phyloP scores from a whole-genome alignment of 1,284 basidiomycete species.

The Sparassis latifolia region DNA sequence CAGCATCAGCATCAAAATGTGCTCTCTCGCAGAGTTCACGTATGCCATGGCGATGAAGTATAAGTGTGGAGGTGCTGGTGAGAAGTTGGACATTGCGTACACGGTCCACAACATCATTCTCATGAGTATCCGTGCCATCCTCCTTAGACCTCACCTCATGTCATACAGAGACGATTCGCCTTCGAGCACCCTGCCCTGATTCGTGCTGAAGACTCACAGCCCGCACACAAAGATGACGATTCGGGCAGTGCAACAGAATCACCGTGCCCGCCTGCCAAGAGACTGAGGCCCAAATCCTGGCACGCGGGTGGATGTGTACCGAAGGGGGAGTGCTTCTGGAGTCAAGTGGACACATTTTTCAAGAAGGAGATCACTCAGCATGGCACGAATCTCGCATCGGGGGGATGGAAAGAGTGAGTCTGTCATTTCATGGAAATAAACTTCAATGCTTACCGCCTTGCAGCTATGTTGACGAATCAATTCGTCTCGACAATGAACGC shows the following conservation, averaged over 20 bases:
- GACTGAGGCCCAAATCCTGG: neutral
- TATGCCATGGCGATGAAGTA: neutral
- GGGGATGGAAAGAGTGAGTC: neutral
- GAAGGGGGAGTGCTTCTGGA: neutral
- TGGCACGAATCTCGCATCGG: neutral
- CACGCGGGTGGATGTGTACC: neutral
- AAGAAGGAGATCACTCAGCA: neutral
- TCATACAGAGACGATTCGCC: neutral
- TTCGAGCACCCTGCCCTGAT: neutral
- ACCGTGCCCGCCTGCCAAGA: neutral
- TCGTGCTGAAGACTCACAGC: neutral
- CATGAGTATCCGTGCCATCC: neutral
- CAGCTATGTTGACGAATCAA: neutral
- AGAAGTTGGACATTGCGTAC: neutral
- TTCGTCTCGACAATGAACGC: neutral
- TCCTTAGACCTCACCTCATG: neutral
- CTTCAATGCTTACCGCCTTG: neutral
- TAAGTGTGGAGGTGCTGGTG: conserved; percentile 3
- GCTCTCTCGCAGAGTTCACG: conserved; percentile 2
- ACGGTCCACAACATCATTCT: conserved; percentile 2
- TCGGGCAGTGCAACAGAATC: too few species aligned
- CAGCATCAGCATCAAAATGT: neutral
- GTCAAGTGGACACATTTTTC: neutral
- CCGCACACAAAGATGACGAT: neutral
- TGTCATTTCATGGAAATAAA: neutral